Conservation (phyloP, 768 basidiomycete species). For the Calvatia gigantea region DNA sequence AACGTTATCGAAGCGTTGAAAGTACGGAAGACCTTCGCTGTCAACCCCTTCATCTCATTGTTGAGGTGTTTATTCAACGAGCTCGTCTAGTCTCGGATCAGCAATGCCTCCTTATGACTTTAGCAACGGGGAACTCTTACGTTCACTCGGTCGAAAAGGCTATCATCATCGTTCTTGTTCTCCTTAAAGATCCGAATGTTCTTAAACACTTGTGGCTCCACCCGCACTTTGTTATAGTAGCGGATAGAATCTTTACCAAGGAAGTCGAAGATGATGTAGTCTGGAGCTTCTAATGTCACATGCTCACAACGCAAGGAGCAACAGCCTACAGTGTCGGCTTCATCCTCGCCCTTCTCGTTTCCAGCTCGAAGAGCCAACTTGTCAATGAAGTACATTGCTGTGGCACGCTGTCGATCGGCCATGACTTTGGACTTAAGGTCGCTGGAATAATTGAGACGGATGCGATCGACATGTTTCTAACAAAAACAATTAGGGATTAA, state of each 20-base stretch:
- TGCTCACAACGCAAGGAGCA: slow-evolving; percentile 97
- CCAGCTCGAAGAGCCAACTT: slow-evolving; percentile 95
- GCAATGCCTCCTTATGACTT: slow-evolving; percentile 16
- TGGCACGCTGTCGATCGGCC: slow-evolving; percentile 95
- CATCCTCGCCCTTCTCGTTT: slow-evolving; percentile 99
- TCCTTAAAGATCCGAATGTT: slow-evolving; percentile 97
- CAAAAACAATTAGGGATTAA: neutral
- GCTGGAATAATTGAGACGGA: slow-evolving; percentile 81
- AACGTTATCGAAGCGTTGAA: slow-evolving; percentile 98
- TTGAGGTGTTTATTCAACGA: slow-evolving; percentile 89
- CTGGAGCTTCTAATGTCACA: slow-evolving; percentile 85
- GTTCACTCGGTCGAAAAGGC: slow-evolving; percentile 91
- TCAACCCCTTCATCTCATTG: slow-evolving; percentile 94
- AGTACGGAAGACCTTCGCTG: slow-evolving; percentile 99
- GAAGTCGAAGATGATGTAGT: slow-evolving; percentile 93
- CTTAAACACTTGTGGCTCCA: slow-evolving; percentile 94
- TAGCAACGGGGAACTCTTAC: slow-evolving; percentile 45
- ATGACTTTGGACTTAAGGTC: slow-evolving; percentile 90
- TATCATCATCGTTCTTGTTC: slow-evolving; percentile 83
- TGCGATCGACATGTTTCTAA: slow-evolving; percentile 86
- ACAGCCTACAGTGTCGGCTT: slow-evolving; percentile 98
- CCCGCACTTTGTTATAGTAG: slow-evolving; percentile 88
- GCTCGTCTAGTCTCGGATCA: slow-evolving; percentile 52
- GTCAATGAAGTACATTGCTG: slow-evolving; percentile 99
- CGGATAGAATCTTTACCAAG: slow-evolving; percentile 99